Percentiles rank a stretch among this genome's conserved stretches.
These are phyloP conservation scores for Cladosporium sp. DNA, from an alignment of 2,329 filamentous ascomycete species.

Conservation along the genomic window DNA sequence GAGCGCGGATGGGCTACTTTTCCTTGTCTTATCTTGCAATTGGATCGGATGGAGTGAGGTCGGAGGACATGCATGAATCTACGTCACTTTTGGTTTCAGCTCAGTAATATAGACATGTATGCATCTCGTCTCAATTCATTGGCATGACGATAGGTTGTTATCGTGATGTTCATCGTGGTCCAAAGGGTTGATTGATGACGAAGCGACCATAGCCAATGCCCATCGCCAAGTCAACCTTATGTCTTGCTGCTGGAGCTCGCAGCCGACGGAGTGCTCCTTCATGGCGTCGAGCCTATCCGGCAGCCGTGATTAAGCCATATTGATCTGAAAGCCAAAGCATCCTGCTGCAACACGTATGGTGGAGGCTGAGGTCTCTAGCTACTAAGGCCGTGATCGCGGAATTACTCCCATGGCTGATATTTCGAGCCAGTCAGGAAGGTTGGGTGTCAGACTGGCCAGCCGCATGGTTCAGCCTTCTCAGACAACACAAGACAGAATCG, in stretches of 20 bases:
- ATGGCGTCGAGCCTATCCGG: background rate
- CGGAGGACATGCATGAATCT: too few relatives aligned
- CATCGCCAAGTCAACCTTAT: background rate
- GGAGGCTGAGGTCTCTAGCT: background rate
- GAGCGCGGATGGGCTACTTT: too few relatives aligned
- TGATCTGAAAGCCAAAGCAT: background rate
- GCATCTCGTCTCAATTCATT: background rate
- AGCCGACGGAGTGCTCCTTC: background rate
- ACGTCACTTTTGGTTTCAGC: too few relatives aligned
- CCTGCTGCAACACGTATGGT: background rate
- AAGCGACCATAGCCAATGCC: background rate
- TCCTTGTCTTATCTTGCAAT: too few relatives aligned
- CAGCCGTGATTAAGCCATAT: background rate
- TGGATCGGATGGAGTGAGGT: too few relatives aligned
- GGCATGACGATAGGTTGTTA: background rate
- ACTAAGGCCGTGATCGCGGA: background rate
- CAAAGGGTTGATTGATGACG: background rate
- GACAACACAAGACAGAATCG: background rate
- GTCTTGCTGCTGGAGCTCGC: background rate
- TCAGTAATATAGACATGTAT: background rate
- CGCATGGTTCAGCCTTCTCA: slow-evolving; percentile 5
- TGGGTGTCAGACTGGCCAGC: slow-evolving; percentile 5
- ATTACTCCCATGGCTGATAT: background rate
- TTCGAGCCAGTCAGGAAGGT: background rate
- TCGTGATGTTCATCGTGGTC: background rate